Evolutionary conservation across 192 early-diverging fungal species (phyloP), one percentile per base, ranked within the genome.

Genomic region (Spinellus fusiger): DNA sequence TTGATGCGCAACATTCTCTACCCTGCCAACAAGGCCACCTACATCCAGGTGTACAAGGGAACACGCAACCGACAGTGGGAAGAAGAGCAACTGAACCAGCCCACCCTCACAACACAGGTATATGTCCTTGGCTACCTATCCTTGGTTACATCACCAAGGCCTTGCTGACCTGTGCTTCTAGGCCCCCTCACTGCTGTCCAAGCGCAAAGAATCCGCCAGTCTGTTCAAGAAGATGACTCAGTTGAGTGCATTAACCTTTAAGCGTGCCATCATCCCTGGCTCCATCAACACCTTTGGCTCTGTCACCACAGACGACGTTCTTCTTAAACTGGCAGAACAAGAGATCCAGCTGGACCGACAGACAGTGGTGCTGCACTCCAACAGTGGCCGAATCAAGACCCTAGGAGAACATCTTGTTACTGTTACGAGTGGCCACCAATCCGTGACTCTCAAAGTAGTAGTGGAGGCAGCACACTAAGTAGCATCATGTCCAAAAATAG

Each of bases 1-100:
- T 64, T 67, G 37, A 73, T 73, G 71, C 61, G 71, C 35, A 73
- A 73, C 46, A 56, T 73, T 8, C 31, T 73, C 5, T 61, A 60
- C 44, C 71, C 71, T 34, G 22, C 57, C 35, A 56, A 47, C 20
- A 59, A 68, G 27, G 71, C 71, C 2, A 54, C 51, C 12, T 73
- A 73, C 56, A 38, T 73, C 5, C 12, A 22, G 18, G 64, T 55
- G 27, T 54, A 53, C 18, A 40, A 47, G 15, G 54, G 61, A 44
- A 8, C 62, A 28, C 26, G 62, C 8, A 37, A 66, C 18, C 54
- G 64, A 16, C 23, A 18, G 20, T 33, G 23, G 56, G 34, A 58
- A 58, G 18, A 5, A 26, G 29, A 56, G n/a, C n/a, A n/a, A n/a
- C n/a, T n/a, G n/a, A n/a, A n/a, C n/a, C n/a, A n/a, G n/a, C n/a